Evolutionary conservation across 768 basidiomycete species (phyloP).

Genomic region (Termitomyces sp.): DNA sequence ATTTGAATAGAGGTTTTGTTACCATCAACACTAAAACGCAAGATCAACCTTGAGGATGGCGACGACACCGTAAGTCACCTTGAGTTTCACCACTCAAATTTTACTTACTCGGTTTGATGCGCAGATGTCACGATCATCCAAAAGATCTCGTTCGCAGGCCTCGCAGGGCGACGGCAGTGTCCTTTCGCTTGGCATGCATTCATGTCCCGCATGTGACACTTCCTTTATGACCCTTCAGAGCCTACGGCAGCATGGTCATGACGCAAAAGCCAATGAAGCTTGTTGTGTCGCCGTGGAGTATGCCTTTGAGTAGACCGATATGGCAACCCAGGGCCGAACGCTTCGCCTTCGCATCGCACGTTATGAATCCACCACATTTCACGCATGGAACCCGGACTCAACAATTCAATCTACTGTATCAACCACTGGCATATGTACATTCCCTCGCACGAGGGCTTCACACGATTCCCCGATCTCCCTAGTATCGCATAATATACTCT

Average conservation of each 20-base stretch:
- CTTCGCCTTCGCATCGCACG: slow-evolving; percentile 5
- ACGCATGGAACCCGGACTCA: slow-evolving; percentile 5
- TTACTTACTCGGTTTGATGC: slow-evolving; percentile 8
- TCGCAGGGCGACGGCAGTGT: slow-evolving; percentile 28
- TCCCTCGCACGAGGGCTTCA: slow-evolving; percentile 1
- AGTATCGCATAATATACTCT: slow-evolving; percentile 12
- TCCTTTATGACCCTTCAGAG: slow-evolving; percentile 54
- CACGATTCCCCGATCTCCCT: slow-evolving; percentile 3
- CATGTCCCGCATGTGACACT: slow-evolving; percentile 73
- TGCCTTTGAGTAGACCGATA: slow-evolving; percentile 44
- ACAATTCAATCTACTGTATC: slow-evolving; percentile 14
- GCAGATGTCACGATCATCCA: slow-evolving; percentile 49
- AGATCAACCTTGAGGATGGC: slow-evolving; percentile 42
- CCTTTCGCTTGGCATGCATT: slow-evolving; percentile 41
- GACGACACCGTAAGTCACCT: slow-evolving; percentile 27
- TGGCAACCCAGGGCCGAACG: not conserved
- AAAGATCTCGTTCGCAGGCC: slow-evolving; percentile 45
- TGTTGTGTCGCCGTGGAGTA: slow-evolving; percentile 73
- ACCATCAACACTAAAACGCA: slow-evolving; percentile 41
- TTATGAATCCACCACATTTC: slow-evolving; percentile 3
- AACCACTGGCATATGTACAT: slow-evolving; percentile 13
- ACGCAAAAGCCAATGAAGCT: slow-evolving; percentile 54
- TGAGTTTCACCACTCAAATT: not conserved
- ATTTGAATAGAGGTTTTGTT: slow-evolving; percentile 20
- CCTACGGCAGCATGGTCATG: slow-evolving; percentile 55